Base-by-base conservation (phyloP, 1,284 basidiomycete genomes). In the Trametes versicolor region DNA sequence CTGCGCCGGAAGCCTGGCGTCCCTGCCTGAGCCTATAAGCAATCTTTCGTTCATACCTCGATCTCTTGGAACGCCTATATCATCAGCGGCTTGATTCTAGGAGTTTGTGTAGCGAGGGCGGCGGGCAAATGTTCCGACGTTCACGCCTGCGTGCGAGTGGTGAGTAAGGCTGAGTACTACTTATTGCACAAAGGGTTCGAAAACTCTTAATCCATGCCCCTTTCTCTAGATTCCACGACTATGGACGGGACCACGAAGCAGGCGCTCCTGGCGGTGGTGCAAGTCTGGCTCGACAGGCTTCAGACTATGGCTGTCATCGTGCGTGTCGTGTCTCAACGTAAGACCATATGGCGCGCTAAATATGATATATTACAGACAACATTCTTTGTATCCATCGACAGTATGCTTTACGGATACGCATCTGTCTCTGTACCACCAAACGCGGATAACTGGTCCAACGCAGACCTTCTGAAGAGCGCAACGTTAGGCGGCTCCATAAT, bases 361-460 rank as follows among this genome's bases (percentile, higher is more conserved):
- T 6, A 15, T n/a, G 12, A 27, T 15, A 1, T 34, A 27, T 51
- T 19, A n/a, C 51, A 81, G 80, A 77, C 79, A 0, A 77, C 77
- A 12, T 80, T 81, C 72, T 81, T 80, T 59, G 77, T 78, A 2
- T 73, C 76, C 7, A 77, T 78, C 34, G 79, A 80, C 67, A 71
- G 76, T n/a, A 75, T 78, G 59, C 57, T 79, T 8, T 74, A 78
- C 53, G 69, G 65, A 8, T 71, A 79, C 25, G 73, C 73, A 13
- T 69, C 72, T 12, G 66, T 71, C 0, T 51, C 68, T 4, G 60
- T 67, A 15, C 60, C 56, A 13, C 39, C 65, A 21, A 67, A 69
- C 39, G 6, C 56, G 4, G 63, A 19, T 21, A 25, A 48, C 1
- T 67, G 71, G 60, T 69, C 70, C 15, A 51, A 56, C 10, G 64